Evolutionary conservation across 176 grass and related monocot species (phyloP).

Genomic region (Raddia guianensis): DNA sequence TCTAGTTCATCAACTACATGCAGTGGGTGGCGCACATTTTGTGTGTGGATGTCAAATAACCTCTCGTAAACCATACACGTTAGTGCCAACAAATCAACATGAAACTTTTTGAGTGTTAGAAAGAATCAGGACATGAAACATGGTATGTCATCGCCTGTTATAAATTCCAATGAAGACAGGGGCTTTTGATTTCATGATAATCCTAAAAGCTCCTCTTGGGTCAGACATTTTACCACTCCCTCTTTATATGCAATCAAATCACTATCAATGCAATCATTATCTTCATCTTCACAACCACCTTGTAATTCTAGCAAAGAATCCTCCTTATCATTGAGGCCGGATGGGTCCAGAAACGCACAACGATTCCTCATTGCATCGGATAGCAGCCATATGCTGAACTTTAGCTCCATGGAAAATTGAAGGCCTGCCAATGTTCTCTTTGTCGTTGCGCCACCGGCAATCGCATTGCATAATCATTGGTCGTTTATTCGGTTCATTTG

Average conservation of each 20-base stretch:
- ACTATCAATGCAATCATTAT: slow-evolving; percentile 38
- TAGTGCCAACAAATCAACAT: not conserved
- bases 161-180: slow-evolving; percentile 6
- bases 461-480: not conserved
- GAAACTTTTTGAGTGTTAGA: not conserved
- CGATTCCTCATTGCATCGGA: slow-evolving; percentile 16
- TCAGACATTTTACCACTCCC: slow-evolving; percentile 38
- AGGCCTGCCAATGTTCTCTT: slow-evolving; percentile 15
- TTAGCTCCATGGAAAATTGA: slow-evolving; percentile 44
- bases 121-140: slow-evolving; percentile 10
- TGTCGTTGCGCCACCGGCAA: not conserved
- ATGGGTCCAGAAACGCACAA: slow-evolving; percentile 3
- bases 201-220: slow-evolving; percentile 43
- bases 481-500: too few relatives aligned
- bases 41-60: not conserved
- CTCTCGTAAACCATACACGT: not conserved
- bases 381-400: slow-evolving; percentile 42
- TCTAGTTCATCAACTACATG: too few relatives aligned
- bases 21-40: too few relatives aligned
- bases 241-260: slow-evolving; percentile 38
- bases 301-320: slow-evolving; percentile 56
- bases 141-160: slow-evolving; percentile 20
- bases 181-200: slow-evolving; percentile 47
- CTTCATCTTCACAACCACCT: slow-evolving; percentile 52
- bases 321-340: slow-evolving; percentile 43